These are phyloP conservation scores for Lachnellula cervina DNA, from an alignment of 2,329 filamentous ascomycete genomes.

Conservation along the genomic window DNA sequence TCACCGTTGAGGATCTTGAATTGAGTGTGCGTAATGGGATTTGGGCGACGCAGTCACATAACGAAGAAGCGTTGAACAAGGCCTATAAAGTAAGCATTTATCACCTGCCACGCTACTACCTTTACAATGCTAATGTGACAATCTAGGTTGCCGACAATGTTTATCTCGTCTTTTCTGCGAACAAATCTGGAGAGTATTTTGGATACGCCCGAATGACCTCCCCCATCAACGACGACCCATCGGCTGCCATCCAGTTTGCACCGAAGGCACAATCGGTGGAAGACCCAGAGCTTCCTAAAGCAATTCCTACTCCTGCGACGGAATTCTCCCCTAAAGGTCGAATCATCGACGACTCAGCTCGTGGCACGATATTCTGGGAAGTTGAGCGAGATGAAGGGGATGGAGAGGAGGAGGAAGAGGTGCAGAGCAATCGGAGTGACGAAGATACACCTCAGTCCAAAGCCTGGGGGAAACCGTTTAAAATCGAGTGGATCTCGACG, in stretches of 20 bases:
- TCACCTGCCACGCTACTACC: not conserved
- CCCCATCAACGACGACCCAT: constrained; percentile 71
- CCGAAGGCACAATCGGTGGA: constrained; percentile 56
- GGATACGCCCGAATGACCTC: constrained; percentile 91
- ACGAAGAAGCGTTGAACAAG: constrained; percentile 75
- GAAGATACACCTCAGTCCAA: constrained; percentile 35
- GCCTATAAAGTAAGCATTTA: constrained; percentile 65
- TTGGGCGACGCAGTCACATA: constrained; percentile 94
- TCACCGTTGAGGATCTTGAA: constrained; percentile 87
- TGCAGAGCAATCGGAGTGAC: constrained; percentile 35
- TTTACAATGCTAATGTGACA: constrained; percentile 8
- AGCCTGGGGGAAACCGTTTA: constrained; percentile 86
- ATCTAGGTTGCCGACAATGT: constrained; percentile 73
- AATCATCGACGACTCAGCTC: constrained; percentile 86
- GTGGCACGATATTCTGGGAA: constrained; percentile 98
- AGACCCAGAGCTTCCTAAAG: constrained; percentile 66
- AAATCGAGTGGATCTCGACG: constrained; percentile 84
- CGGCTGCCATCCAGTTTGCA: constrained; percentile 63
- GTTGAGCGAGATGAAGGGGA: constrained; percentile 57
- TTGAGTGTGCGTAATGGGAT: constrained; percentile 80
- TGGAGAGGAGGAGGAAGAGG: constrained; percentile 39
- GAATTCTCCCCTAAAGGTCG: constrained; percentile 73
- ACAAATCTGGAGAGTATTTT: constrained; percentile 96
- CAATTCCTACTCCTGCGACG: constrained; percentile 74
- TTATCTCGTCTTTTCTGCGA: constrained; percentile 90